Evolutionary conservation across 129 eudicot species (phyloP), one percentile per base, ranked within the genome.

Genomic region (Oenanthe sinensis): DNA sequence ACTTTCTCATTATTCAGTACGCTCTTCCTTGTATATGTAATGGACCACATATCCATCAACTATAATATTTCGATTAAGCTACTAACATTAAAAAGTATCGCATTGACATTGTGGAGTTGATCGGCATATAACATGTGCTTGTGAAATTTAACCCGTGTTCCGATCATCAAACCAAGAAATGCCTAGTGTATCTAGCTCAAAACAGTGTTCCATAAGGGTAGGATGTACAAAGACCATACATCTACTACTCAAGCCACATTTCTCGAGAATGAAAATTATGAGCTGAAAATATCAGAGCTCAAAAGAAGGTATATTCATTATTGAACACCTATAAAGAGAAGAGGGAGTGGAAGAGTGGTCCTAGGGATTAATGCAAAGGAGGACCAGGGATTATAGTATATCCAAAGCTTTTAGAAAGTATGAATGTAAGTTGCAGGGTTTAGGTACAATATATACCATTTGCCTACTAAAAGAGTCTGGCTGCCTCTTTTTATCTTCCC

Each of bases 321-420:
- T 86, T 45, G 68, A 46, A 20, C 72, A 48, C 45, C 46, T 20
- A 15, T 72, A 71, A 39, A 79, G 85, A 60, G 79, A 75, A 70
- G 76, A 75, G 78, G 75, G 83, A 77, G 84, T 80, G 88, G 76
- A 79, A 63, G 42, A 44, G 88, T 85, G 90, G 87, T 82, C 87
- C 86, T 84, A 62, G 81, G 85, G 82, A 85, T 79, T 85, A 87
- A 83, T 78, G 87, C 83, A 84, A 45, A 77, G 79, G 36, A 54
- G 84, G 36, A 68, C 75, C 80, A 79, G 77, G 83, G 74, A 52
- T 79, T 81, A 83, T 84, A 88, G 88, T 86, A 86, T 88, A 88
- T 88, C 87, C 92, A 4, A 88, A 86, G 91, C 97, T 85, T 92
- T 92, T 86, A 86, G 90, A 86, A 92, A 90, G 90, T 85, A 84